Evolutionary conservation across 345 rosid genomes (phyloP).

Genomic region (Euphorbia tirucalli): DNA sequence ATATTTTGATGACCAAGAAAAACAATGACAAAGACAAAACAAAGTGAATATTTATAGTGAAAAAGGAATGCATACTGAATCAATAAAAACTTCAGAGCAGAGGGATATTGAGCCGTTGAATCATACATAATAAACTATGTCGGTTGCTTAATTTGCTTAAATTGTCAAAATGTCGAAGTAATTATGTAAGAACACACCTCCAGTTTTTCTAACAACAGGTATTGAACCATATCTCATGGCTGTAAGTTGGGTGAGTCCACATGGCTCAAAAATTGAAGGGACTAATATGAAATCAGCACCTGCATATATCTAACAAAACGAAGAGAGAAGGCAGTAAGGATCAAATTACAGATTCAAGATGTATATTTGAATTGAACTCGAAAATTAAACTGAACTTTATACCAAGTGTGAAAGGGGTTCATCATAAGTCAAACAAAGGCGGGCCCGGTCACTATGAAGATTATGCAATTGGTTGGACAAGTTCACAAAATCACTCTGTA

Average conservation of each 20-base stretch:
- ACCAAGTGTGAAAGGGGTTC: slow-evolving; percentile 99
- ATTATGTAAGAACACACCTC: slow-evolving; percentile 45
- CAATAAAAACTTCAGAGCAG: too few relatives aligned
- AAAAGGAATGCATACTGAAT: too few relatives aligned
- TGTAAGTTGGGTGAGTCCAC: slow-evolving; percentile 86
- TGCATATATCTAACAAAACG: slow-evolving; percentile 59
- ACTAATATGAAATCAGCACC: slow-evolving; percentile 93
- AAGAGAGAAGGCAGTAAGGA: background rate
- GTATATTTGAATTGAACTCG: background rate
- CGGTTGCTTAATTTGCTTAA: too few relatives aligned
- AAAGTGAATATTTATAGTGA: too few relatives aligned
- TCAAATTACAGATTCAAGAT: slow-evolving; percentile 10
- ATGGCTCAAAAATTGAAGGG: slow-evolving; percentile 95
- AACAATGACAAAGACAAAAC: too few relatives aligned
- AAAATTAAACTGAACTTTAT: slow-evolving; percentile 21
- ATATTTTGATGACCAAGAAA: too few relatives aligned
- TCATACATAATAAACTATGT: too few relatives aligned
- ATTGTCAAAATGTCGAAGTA: slow-evolving; percentile 2
- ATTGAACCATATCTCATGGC: slow-evolving; percentile 95
- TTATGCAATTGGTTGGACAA: slow-evolving; percentile 78
- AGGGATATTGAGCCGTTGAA: too few relatives aligned
- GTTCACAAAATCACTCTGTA: slow-evolving; percentile 84
- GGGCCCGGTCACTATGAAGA: slow-evolving; percentile 57
- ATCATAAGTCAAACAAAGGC: slow-evolving; percentile 82
- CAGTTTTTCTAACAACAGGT: slow-evolving; percentile 89